Evolutionary conservation across 257 asterid species (phyloP).

Genomic region (Solanum neorickii): DNA sequence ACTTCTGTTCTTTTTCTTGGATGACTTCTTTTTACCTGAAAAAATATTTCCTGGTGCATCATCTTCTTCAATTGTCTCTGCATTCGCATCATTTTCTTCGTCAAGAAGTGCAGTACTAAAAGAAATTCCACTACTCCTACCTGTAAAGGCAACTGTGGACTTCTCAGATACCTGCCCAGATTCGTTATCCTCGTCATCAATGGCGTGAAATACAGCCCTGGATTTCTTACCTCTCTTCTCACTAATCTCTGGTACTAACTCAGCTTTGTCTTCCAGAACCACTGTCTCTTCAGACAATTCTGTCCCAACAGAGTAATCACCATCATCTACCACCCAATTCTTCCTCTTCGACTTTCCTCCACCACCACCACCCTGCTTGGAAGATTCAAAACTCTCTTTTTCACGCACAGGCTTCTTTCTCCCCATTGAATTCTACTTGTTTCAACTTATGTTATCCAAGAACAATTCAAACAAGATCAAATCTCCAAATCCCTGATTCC

Average conservation of each 20-base stretch:
- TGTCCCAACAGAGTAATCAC: slow-evolving; percentile 57
- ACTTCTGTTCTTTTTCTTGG: slow-evolving; percentile 52
- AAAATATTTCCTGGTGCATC: slow-evolving; percentile 31
- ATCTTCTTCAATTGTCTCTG: slow-evolving; percentile 30
- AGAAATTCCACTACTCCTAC: slow-evolving; percentile 20
- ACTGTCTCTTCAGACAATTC: slow-evolving; percentile 52
- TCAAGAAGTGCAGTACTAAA: not conserved
- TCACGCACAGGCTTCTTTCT: slow-evolving; percentile 57
- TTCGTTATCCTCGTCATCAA: slow-evolving; percentile 12
- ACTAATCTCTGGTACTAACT: slow-evolving; percentile 17
- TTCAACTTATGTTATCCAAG: not conserved
- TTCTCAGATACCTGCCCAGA: slow-evolving; percentile 32
- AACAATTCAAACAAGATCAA: not conserved
- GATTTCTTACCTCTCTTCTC: slow-evolving; percentile 42
- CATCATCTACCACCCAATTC: slow-evolving; percentile 45
- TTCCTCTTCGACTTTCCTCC: slow-evolving; percentile 76
- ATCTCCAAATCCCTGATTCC: not conserved
- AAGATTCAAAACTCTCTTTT: slow-evolving; percentile 31
- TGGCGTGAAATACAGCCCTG: slow-evolving; percentile 17
- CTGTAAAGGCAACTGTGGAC: slow-evolving; percentile 39
- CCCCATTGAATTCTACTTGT: slow-evolving; percentile 42
- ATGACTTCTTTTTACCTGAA: slow-evolving; percentile 80
- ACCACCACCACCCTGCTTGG: slow-evolving; percentile 14
- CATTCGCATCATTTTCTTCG: slow-evolving; percentile 32
- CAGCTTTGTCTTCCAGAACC: slow-evolving; percentile 42